A percentile compares a stretch with the other conserved stretches of the same genome.
These are phyloP conservation scores for Ploettnerulaceae sp. DNA, from an alignment of 2,329 filamentous ascomycete genomes.

Conservation along the genomic window DNA sequence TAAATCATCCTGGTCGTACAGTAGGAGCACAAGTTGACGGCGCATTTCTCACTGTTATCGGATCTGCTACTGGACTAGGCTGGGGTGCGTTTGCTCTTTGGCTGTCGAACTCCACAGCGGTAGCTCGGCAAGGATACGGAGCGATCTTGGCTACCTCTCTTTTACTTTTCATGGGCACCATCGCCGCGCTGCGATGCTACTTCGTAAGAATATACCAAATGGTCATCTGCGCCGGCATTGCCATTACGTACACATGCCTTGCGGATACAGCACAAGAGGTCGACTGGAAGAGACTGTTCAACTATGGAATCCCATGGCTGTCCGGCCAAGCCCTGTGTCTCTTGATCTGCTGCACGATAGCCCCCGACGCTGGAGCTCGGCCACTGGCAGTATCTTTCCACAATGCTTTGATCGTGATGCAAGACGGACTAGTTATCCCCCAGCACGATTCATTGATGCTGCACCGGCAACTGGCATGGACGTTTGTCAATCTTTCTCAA, in stretches of 20 bases:
- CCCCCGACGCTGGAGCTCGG: slow-evolving; percentile 52
- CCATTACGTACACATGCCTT: slow-evolving; percentile 49
- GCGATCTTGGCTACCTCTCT: slow-evolving; percentile 53
- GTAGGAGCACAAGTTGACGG: slow-evolving; percentile 55
- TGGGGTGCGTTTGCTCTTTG: slow-evolving; percentile 52
- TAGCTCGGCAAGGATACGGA: slow-evolving; percentile 46
- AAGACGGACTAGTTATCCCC: slow-evolving; percentile 38
- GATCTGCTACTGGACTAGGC: slow-evolving; percentile 48
- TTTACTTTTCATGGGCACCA: slow-evolving; percentile 46
- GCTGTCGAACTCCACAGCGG: slow-evolving; percentile 46
- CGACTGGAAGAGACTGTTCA: slow-evolving; percentile 46
- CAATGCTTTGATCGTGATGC: slow-evolving; percentile 44
- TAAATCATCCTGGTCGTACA: slow-evolving; percentile 53
- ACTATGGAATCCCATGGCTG: slow-evolving; percentile 52
- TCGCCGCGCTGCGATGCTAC: slow-evolving; percentile 50
- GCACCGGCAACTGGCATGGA: slow-evolving; percentile 44
- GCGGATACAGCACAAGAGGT: slow-evolving; percentile 44
- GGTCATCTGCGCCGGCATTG: slow-evolving; percentile 50
- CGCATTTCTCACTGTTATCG: slow-evolving; percentile 46
- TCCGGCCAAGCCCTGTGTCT: slow-evolving; percentile 51
- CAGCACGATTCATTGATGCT: slow-evolving; percentile 34
- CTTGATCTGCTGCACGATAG: slow-evolving; percentile 43
- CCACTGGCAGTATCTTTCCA: slow-evolving; percentile 46
- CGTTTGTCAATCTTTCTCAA: slow-evolving; percentile 52
- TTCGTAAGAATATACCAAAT: slow-evolving; percentile 53